These are phyloP conservation scores for Leucocoprinus sp. DNA, from an alignment of 768 basidiomycete genomes.

Conservation along the genomic window DNA sequence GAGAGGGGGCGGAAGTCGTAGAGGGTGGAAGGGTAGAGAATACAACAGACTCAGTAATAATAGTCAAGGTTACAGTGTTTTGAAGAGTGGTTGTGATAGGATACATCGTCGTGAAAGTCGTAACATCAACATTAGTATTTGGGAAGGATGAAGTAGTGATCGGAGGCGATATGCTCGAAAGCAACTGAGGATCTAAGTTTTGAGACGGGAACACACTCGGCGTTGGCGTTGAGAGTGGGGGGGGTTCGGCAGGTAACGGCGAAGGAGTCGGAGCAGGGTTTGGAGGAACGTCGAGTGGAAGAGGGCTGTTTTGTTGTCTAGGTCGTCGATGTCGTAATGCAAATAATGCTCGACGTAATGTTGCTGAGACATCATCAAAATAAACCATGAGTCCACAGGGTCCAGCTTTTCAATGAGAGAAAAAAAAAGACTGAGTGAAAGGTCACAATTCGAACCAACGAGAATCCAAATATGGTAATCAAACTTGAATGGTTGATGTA, in stretches of 20 bases:
- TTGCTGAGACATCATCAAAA: not conserved
- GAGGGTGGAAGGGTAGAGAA: conserved; percentile 18
- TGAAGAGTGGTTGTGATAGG: conserved; percentile 32
- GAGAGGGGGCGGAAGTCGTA: conserved; percentile 11
- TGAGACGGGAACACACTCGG: conserved; percentile 3
- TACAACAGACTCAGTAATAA: conserved; percentile 28
- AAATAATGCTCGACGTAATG: not conserved
- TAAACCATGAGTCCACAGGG: conserved; percentile 1
- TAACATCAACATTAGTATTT: not conserved
- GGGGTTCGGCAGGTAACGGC: not conserved
- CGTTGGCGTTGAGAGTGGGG: not conserved
- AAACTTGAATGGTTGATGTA: not conserved
- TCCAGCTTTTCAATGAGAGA: not conserved
- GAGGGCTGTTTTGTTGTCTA: not conserved
- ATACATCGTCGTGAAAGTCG: conserved; percentile 25
- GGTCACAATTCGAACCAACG: conserved; percentile 10
- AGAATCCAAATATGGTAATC: conserved; percentile 8
- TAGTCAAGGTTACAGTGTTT: conserved; percentile 33
- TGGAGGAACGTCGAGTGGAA: not conserved
- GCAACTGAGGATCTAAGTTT: conserved; percentile 4
- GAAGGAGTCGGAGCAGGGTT: not conserved
- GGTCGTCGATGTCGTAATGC: conserved; percentile 7
- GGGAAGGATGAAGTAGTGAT: not conserved
- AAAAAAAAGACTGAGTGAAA: conserved; percentile 1
- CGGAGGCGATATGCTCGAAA: conserved; percentile 1